A percentile compares a stretch with the other conserved stretches of the same genome.
Conservation (phyloP, 257 asterid species). For the Solanum chilense region DNA sequence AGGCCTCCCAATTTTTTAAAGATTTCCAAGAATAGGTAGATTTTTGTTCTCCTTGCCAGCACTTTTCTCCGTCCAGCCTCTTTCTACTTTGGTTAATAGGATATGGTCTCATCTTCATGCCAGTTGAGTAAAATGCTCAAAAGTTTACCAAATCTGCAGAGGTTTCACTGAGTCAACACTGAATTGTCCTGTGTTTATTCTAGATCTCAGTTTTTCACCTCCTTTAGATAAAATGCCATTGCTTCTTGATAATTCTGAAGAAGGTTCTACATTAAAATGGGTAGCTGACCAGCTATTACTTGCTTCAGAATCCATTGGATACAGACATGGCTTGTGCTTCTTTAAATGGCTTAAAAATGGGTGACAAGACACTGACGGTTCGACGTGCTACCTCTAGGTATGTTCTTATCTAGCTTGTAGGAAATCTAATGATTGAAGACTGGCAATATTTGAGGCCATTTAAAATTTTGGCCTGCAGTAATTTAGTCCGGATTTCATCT, state of each 20-base stretch:
- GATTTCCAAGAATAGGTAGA: not conserved
- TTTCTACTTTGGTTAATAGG: not conserved
- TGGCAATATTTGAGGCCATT: not conserved
- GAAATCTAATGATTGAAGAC: not conserved
- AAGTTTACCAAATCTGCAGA: not conserved
- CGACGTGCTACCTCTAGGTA: slow-evolving; percentile 85
- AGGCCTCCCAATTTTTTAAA: not conserved
- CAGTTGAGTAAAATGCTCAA: not conserved
- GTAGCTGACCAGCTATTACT: slow-evolving; percentile 1
- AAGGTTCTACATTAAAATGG: not conserved
- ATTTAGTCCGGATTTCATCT: not conserved
- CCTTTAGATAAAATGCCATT: not conserved
- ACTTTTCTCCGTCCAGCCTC: not conserved
- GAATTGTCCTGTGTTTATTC: slow-evolving; percentile 30
- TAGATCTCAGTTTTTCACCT: not conserved
- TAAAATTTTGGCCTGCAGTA: not conserved
- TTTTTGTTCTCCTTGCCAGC: not conserved
- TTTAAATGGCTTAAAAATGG: slow-evolving; percentile 95
- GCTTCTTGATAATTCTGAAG: slow-evolving; percentile 7
- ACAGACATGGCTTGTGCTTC: slow-evolving; percentile 98
- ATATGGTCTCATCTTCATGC: not conserved
- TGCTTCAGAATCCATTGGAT: slow-evolving; percentile 48
- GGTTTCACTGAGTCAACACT: slow-evolving; percentile 33
- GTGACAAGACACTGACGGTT: slow-evolving; percentile 90
- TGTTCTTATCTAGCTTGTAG: slow-evolving; percentile 8